Evolutionary conservation across 768 basidiomycete genomes (phyloP).

Genomic region (Mycena polygramma): DNA sequence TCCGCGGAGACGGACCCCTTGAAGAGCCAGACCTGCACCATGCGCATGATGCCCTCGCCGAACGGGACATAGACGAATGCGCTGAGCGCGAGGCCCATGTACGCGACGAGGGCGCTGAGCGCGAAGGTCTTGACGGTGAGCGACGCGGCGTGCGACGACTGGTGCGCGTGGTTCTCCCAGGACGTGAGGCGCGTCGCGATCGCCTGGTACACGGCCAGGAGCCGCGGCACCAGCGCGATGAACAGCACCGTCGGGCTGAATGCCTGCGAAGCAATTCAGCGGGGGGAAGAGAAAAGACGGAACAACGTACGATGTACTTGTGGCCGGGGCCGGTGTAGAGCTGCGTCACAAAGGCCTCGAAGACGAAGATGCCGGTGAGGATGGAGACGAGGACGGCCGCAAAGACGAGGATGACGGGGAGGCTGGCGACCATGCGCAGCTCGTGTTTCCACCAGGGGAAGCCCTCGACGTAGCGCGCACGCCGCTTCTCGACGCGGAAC

Average conservation of each 20-base stretch:
- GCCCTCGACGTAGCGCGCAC: constrained; percentile 68
- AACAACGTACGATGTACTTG: constrained; percentile 73
- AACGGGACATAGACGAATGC: constrained; percentile 97
- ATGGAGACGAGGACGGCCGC: constrained; percentile 76
- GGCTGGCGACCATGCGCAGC: constrained; percentile 71
- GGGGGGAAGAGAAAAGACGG: constrained; percentile 26
- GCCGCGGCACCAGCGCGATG: constrained; percentile 81
- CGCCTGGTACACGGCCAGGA: constrained; percentile 79
- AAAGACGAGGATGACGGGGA: constrained; percentile 83
- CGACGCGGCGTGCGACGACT: constrained; percentile 80
- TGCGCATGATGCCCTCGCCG: constrained; percentile 84
- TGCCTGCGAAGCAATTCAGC: constrained; percentile 57
- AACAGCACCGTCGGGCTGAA: constrained; percentile 90
- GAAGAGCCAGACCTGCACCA: constrained; percentile 61
- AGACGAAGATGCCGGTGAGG: constrained; percentile 84
- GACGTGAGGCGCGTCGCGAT: constrained; percentile 78
- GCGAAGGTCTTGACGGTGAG: constrained; percentile 93
- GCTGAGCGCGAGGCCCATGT: constrained; percentile 91
- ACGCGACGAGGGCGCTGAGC: constrained; percentile 89
- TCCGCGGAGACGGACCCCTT: constrained; percentile 40
- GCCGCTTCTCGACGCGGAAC: constrained; percentile 80
- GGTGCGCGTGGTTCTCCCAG: constrained; percentile 94
- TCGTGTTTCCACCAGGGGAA: constrained; percentile 84
- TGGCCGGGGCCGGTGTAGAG: constrained; percentile 92
- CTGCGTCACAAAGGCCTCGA: constrained; percentile 92